Evolutionary conservation across 306 rosid species (phyloP).

Genomic region (Dryas drummondii): DNA sequence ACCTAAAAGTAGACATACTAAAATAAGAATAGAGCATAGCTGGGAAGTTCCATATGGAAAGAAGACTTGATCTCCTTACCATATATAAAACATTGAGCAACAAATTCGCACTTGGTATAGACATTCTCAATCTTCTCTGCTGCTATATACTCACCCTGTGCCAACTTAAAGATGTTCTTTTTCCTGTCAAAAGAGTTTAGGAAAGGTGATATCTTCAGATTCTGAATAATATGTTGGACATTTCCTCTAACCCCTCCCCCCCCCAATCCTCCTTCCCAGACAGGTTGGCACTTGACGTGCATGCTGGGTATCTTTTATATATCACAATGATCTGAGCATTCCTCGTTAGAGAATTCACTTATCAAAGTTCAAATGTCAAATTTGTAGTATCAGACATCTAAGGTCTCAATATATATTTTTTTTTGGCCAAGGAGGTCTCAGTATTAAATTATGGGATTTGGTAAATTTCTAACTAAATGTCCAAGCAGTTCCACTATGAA

Average conservation of each 20-base stretch:
- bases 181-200: constrained; percentile 47
- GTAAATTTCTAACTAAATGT: too few species aligned
- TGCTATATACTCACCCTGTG: constrained; percentile 96
- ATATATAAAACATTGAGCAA: constrained; percentile 78
- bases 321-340: too few species aligned
- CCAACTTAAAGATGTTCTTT: constrained; percentile 93
- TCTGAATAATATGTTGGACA: not conserved
- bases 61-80: constrained; percentile 50
- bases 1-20: constrained; percentile 43
- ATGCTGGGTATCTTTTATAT: too few species aligned
- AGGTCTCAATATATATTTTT: too few species aligned
- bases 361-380: not conserved
- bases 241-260: too few species aligned
- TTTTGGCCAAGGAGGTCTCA: too few species aligned
- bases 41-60: not conserved
- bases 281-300: too few species aligned
- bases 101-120: constrained; percentile 74
- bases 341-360: not conserved
- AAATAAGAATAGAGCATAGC: constrained; percentile 9
- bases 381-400: not conserved
- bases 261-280: too few species aligned
- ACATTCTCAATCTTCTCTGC: constrained; percentile 92
- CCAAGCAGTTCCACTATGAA: too few species aligned
- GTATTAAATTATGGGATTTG: too few species aligned
- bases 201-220: not conserved